phyloP scores from a whole-genome alignment of 768 basidiomycete genomes.

The Thelephora aurantiotincta region DNA sequence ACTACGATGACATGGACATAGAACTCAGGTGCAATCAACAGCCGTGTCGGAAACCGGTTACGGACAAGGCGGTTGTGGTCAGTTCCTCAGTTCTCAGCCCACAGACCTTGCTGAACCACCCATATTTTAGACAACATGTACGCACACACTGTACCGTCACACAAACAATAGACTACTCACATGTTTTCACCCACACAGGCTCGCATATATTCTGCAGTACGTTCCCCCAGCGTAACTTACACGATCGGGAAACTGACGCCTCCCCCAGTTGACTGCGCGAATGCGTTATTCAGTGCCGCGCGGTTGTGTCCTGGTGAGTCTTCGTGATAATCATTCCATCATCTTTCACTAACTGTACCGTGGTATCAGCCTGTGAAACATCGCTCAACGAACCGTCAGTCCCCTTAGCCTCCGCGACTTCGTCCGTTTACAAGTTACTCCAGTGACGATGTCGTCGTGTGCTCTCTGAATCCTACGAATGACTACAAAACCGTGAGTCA shows the following conservation, averaged over 20 bases:
- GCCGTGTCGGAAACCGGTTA: conserved; percentile 50
- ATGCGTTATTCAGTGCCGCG: conserved; percentile 65
- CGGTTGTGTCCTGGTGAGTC: conserved; percentile 62
- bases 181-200: conserved; percentile 26
- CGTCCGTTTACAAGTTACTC: neutral
- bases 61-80: conserved; percentile 79
- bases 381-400: conserved; percentile 64
- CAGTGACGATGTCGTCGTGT: conserved; percentile 20
- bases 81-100: conserved; percentile 16
- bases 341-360: neutral
- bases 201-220: conserved; percentile 80
- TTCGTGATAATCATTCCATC: neutral
- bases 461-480: conserved; percentile 73
- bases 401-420: neutral
- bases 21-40: conserved; percentile 67
- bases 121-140: conserved; percentile 42
- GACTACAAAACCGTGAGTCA: conserved; percentile 74
- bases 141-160: conserved; percentile 11
- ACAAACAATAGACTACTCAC: neutral
- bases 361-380: conserved; percentile 59
- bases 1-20: neutral
- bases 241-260: neutral
- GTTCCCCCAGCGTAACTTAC: conserved; percentile 2
- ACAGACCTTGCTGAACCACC: neutral
- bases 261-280: conserved; percentile 63